phyloP scores from a whole-genome alignment of 2,329 filamentous ascomycete genomes.

The Acephala macrosclerotiorum region DNA sequence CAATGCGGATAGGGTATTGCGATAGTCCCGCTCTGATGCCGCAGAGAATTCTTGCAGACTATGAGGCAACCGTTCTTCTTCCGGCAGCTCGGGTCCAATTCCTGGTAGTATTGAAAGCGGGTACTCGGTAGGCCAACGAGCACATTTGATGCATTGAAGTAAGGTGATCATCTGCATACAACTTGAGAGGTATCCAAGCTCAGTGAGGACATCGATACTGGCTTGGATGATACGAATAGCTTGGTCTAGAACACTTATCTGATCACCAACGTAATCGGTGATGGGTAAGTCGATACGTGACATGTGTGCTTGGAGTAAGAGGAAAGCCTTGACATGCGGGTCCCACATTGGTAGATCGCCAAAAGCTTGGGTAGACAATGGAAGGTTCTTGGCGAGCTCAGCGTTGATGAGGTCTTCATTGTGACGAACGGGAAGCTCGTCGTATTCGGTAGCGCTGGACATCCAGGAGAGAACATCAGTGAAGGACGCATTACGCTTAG shows the following conservation, averaged over 20 bases:
- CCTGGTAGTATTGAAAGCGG: conserved; percentile 82
- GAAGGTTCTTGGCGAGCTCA: conserved; percentile 83
- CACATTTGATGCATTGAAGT: conserved; percentile 91
- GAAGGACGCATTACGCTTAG: conserved; percentile 78
- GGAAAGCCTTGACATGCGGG: conserved; percentile 94
- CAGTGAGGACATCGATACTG: conserved; percentile 90
- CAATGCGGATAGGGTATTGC: conserved; percentile 58
- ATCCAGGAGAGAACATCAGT: conserved; percentile 90
- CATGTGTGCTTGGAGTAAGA: conserved; percentile 95
- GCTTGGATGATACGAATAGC: conserved; percentile 97
- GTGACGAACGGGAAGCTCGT: conserved; percentile 95
- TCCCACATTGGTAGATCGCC: conserved; percentile 92
- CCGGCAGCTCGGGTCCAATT: conserved; percentile 53
- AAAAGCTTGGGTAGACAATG: conserved; percentile 54
- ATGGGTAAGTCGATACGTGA: conserved; percentile 92
- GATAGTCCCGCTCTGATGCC: conserved; percentile 42
- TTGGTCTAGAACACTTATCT: conserved; percentile 89
- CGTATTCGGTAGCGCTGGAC: conserved; percentile 92
- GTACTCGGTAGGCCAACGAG: conserved; percentile 86
- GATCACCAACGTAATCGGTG: conserved; percentile 95
- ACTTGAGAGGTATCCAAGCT: conserved; percentile 82
- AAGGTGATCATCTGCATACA: conserved; percentile 83
- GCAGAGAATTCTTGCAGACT: conserved; percentile 44
- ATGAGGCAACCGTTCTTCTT: conserved; percentile 38
- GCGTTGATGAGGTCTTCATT: conserved; percentile 98